Conservation (phyloP, 441 rosid genomes). For the Aleurites moluccanus region DNA sequence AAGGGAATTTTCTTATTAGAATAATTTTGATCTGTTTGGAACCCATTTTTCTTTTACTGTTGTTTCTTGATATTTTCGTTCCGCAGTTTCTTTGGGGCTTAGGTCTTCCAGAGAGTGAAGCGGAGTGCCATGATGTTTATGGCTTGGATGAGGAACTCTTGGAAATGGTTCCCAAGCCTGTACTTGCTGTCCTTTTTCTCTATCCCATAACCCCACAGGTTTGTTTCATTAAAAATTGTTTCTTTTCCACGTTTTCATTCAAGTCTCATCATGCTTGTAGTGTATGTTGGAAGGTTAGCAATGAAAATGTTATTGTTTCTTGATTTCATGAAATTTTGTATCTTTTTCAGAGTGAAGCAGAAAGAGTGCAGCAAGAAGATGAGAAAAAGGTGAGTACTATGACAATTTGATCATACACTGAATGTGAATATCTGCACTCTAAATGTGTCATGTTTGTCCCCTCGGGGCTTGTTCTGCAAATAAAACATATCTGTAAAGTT, state of each 20-base stretch:
- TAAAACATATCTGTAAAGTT: background rate
- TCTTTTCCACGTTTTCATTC: background rate
- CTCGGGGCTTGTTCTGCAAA: background rate
- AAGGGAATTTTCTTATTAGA: background rate
- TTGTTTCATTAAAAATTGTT: slow-evolving; percentile 11
- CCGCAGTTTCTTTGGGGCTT: slow-evolving; percentile 86
- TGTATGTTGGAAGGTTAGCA: background rate
- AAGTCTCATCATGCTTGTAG: background rate
- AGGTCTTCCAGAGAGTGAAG: slow-evolving; percentile 63
- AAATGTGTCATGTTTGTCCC: background rate
- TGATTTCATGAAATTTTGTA: slow-evolving; percentile 17
- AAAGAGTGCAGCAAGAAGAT: slow-evolving; percentile 61
- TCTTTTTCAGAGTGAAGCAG: slow-evolving; percentile 66
- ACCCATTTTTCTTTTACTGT: background rate
- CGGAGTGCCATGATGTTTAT: slow-evolving; percentile 83
- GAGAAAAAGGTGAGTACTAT: slow-evolving; percentile 43
- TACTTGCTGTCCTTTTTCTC: slow-evolving; percentile 86
- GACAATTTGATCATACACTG: background rate
- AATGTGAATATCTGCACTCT: background rate
- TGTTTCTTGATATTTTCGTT: slow-evolving; percentile 3
- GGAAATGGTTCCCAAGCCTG: slow-evolving; percentile 87
- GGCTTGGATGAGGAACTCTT: slow-evolving; percentile 87
- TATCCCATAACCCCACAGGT: slow-evolving; percentile 80
- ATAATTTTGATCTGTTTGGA: background rate
- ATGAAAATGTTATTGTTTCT: slow-evolving; percentile 7